Evolutionary conservation across 164 flowering plant genomes (phyloP), one percentile per base, ranked within the genome.

Genomic region (Nelumbo lutea): DNA sequence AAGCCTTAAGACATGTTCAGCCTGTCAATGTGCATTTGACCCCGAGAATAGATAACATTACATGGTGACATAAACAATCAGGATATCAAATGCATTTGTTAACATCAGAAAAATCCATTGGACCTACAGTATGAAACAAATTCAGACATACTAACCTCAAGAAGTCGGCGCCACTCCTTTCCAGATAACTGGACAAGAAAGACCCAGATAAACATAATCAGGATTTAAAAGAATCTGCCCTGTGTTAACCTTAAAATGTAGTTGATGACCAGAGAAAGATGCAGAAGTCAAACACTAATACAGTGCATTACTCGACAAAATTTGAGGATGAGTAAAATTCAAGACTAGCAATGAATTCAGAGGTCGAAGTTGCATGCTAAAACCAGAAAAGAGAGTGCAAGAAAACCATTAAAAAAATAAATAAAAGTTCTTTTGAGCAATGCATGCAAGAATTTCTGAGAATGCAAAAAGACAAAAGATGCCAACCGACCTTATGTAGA

Each of bases 81-180:
- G 53, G 9, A 66, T 46, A 61, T 38, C 53, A 68, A 68, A 47
- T 13, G n/a, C 27, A 42, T 45, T 53, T 15, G 51, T 9, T 53
- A 15, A 50, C 53, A 50, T 40, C 66, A 15, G 4, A 58, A 13
- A 45, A 8, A 39, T 2, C 38, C 39, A 59, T 60, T 6, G 14
- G 39, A 2, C 44, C 61, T 39, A 59, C 56, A 47, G 7, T 11
- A 45, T 13, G 38, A 65, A 65, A 9, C 47, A 42, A 63, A 6
- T 48, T 63, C 63, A 64, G 39, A 62, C 27, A 10, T 48, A 84
- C 95, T 76, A 83, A 91, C 97, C 97, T 91, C 96, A 73, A 91
- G 89, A 84, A 84, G 72, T 72, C 81, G 91, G 64, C 86, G 79
- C 97, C 97, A 91, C 59, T 91, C 97, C 75, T 84, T 91, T 71